Conservation (phyloP, 2,329 filamentous ascomycete genomes). For the Nemania sp. region DNA sequence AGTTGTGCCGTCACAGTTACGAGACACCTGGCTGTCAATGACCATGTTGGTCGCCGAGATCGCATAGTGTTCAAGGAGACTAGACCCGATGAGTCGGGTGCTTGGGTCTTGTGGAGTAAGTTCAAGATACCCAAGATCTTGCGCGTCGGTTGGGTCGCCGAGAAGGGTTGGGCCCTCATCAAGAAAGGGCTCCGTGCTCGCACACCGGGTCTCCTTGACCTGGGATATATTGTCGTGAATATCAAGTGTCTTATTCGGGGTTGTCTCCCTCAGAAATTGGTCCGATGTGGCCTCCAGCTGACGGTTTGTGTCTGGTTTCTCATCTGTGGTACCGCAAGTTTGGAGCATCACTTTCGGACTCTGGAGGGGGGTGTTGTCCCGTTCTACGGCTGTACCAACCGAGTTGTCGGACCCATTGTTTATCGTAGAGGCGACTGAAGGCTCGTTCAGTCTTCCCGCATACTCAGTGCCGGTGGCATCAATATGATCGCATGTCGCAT, state of each 20-base stretch:
- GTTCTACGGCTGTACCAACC: background rate
- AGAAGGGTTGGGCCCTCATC: constrained; percentile 35
- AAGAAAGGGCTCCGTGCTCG: constrained; percentile 9
- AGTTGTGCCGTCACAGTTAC: background rate
- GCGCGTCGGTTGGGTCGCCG: constrained; percentile 29
- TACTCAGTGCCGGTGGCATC: background rate
- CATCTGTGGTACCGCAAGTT: background rate
- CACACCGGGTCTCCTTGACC: background rate
- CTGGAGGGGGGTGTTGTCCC: background rate
- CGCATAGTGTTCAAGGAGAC: constrained; percentile 9
- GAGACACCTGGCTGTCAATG: background rate
- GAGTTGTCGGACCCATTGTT: background rate
- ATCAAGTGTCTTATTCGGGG: constrained; percentile 3
- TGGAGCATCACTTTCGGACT: background rate
- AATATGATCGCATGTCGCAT: background rate
- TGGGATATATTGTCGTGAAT: constrained; percentile 2
- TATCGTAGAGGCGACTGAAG: background rate
- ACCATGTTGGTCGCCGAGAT: constrained; percentile 12
- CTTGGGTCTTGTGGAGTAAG: background rate
- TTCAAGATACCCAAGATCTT: constrained; percentile 5
- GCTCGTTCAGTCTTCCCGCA: background rate
- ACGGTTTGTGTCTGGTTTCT: background rate
- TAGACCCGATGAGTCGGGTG: background rate
- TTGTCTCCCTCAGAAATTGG: constrained; percentile 8
- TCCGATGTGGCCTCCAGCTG: background rate